Base-by-base conservation (phyloP, 768 basidiomycete species). In the Hirschioporus abietinus region DNA sequence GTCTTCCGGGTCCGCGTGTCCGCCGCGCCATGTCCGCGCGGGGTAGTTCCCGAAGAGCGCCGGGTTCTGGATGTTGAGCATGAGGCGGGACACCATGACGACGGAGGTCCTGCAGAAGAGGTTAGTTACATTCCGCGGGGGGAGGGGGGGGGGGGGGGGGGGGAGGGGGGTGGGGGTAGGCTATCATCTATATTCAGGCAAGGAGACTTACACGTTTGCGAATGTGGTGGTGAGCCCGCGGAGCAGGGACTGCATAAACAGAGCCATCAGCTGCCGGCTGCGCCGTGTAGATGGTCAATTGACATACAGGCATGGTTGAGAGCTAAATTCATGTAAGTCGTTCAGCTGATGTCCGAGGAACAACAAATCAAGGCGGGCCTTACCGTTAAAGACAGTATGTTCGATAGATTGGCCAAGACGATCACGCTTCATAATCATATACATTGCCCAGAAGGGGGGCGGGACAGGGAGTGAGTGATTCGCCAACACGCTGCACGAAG, bases 11-110 rank as follows among this genome's bases (percentile, higher is more conserved):
- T n/a, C n/a, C n/a, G n/a, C n/a, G n/a, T n/a, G n/a, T n/a, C n/a
- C n/a, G n/a, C n/a, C n/a, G n/a, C n/a, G n/a, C n/a, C n/a, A n/a
- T n/a, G n/a, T n/a, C n/a, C n/a, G n/a, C n/a, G n/a, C n/a, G n/a
- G 30, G 8, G 30, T 30, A 30, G 30, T 30, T 30, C 8, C 20
- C 42, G 12, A 52, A 52, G 42, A 52, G 42, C 20, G 42, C 42
- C 60, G 60, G 60, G 60, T 61, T 61, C 23, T 34, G 60, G 3
- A 61, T 25, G 60, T 61, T 61, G 15, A 61, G 24, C 60, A 61
- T 61, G 60, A 61, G 60, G 25, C 60, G 24, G 12, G 60, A 25
- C 15, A 61, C 30, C 24, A 61, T 61, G 17, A 61, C 30, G 15
- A 61, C 60, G 12, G 60, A 61, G 15, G 30, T 61, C 23, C 60